Percentiles rank a stretch among this genome's conserved stretches.
These are phyloP conservation scores for Zygoascus meyerae DNA, from an alignment of 1,139 yeast genomes.

Conservation along the genomic window DNA sequence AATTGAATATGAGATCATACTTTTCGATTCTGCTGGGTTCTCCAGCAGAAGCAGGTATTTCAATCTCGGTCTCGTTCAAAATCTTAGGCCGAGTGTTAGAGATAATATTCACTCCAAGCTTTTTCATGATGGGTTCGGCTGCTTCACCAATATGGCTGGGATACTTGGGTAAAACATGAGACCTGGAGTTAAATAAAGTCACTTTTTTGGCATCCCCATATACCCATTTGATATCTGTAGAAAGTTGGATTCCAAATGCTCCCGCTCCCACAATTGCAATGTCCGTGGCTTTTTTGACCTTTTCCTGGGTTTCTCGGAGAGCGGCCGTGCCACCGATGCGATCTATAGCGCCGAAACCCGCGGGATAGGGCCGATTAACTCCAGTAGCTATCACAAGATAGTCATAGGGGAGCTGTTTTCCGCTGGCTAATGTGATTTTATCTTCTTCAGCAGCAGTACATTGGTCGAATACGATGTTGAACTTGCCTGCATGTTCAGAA, in stretches of 20 bases:
- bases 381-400: constrained; percentile 17
- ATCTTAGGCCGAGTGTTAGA: constrained; percentile 14
- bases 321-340: constrained; percentile 1
- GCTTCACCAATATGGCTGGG: constrained; percentile 13
- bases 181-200: constrained; percentile 16
- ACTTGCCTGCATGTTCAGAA: constrained; percentile 10
- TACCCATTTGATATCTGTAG: constrained; percentile 23
- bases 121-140: constrained; percentile 14
- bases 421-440: constrained; percentile 8
- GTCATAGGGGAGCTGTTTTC: constrained; percentile 10
- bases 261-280: constrained; percentile 26
- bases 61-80: constrained; percentile 11
- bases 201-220: constrained; percentile 20
- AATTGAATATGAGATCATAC: constrained; percentile 18
- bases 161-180: constrained; percentile 17
- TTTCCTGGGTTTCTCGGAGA: constrained; percentile 4
- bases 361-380: constrained; percentile 11
- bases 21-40: constrained; percentile 5
- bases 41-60: constrained; percentile 9
- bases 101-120: constrained; percentile 16
- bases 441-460: constrained; percentile 5
- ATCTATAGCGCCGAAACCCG: constrained; percentile 10
- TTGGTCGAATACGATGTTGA: constrained; percentile 9
- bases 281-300: constrained; percentile 13
- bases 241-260: constrained; percentile 26